These are phyloP conservation scores for Spergularia azorica DNA, from an alignment of 179 eudicot species.

Conservation along the genomic window DNA sequence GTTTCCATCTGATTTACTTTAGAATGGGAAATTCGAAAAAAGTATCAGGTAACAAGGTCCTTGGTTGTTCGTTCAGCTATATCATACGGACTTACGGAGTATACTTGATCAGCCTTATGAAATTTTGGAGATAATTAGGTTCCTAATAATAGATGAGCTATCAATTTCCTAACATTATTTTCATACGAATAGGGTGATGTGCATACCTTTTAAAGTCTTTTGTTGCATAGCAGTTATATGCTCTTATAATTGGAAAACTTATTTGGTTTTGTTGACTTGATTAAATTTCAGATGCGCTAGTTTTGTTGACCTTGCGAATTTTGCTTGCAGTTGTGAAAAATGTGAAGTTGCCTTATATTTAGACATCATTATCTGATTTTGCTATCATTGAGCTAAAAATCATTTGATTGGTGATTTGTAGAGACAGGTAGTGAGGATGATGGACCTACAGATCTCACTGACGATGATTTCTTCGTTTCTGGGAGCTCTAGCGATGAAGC, in stretches of 20 bases:
- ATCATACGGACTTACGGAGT: background rate
- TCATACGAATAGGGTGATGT: background rate
- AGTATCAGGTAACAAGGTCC: background rate
- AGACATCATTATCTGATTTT: background rate
- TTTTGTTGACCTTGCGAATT: background rate
- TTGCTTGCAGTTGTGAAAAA: background rate
- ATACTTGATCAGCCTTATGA: background rate
- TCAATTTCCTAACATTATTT: background rate
- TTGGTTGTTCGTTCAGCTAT: constrained; percentile 1
- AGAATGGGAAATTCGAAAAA: background rate
- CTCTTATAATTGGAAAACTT: background rate
- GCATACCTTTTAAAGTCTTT: too few relatives aligned
- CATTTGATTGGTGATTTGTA: constrained; percentile 34
- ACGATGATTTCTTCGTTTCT: constrained; percentile 81
- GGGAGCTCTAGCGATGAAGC: constrained; percentile 94
- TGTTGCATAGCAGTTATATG: background rate
- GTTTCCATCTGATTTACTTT: background rate
- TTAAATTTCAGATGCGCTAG: background rate
- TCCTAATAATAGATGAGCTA: background rate
- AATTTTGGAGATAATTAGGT: background rate
- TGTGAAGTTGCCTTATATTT: background rate
- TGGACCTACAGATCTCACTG: constrained; percentile 80
- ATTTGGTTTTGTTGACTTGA: background rate
- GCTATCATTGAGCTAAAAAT: constrained; percentile 2
- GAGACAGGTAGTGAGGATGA: constrained; percentile 99